These are phyloP conservation scores for Cladosporium sp. DNA, from an alignment of 2,329 filamentous ascomycete species.

Conservation along the genomic window DNA sequence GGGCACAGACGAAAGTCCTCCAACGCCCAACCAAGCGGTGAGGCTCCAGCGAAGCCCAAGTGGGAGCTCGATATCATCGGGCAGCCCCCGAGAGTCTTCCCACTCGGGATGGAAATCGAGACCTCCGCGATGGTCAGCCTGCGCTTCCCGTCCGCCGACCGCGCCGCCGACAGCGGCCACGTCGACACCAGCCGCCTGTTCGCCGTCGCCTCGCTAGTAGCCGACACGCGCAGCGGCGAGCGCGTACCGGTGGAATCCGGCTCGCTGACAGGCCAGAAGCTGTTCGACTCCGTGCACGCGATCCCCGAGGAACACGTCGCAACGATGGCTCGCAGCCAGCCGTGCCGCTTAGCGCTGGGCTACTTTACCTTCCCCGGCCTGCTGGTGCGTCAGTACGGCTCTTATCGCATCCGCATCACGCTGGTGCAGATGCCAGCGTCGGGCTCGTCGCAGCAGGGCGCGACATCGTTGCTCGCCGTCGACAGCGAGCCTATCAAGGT, in stretches of 20 bases:
- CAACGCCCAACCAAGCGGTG: constrained; percentile 7
- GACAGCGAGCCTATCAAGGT: constrained; percentile 29
- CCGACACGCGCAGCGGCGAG: constrained; percentile 24
- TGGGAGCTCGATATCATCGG: constrained; percentile 29
- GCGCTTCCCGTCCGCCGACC: constrained; percentile 19
- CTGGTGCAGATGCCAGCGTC: constrained; percentile 25
- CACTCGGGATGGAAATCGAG: constrained; percentile 25
- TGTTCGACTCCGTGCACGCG: constrained; percentile 29
- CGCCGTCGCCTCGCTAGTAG: constrained; percentile 26
- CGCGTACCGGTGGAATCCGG: constrained; percentile 23
- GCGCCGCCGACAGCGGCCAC: constrained; percentile 15
- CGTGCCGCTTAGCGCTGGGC: constrained; percentile 23
- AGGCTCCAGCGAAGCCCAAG: constrained; percentile 17
- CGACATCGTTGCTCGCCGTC: constrained; percentile 19
- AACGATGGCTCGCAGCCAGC: constrained; percentile 22
- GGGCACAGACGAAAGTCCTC: constrained; percentile 22
- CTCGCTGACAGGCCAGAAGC: constrained; percentile 26
- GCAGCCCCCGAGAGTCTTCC: constrained; percentile 22
- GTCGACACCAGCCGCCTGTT: constrained; percentile 26
- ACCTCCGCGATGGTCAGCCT: constrained; percentile 28
- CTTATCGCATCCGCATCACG: constrained; percentile 25
- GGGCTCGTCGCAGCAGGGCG: constrained; percentile 16
- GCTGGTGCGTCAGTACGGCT: constrained; percentile 27
- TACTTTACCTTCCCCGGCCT: constrained; percentile 28
- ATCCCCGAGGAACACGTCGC: constrained; percentile 23